These are phyloP conservation scores for Verticillium nubilum DNA, from an alignment of 2,329 filamentous ascomycete genomes.

Conservation along the genomic window DNA sequence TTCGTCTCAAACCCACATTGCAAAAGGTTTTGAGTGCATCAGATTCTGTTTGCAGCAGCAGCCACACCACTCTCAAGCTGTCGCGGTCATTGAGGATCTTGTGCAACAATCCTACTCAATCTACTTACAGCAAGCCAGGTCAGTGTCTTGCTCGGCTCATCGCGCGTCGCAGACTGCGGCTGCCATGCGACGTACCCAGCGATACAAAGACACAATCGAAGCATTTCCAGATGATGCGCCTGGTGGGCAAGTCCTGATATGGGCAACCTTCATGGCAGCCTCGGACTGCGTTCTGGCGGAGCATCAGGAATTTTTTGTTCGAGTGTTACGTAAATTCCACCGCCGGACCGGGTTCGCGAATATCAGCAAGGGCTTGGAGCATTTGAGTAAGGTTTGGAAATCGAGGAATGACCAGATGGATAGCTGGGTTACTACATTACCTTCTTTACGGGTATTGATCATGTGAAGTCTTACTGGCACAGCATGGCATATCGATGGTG, in stretches of 20 bases:
- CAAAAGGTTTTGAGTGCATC: background rate
- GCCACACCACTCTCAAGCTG: background rate
- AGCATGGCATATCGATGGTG: too few species aligned
- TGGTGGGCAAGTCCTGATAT: constrained; percentile 17
- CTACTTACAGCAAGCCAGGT: background rate
- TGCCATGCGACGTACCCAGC: constrained; percentile 15
- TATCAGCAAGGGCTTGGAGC: constrained; percentile 15
- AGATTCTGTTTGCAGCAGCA: background rate
- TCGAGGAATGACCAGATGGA: constrained; percentile 10
- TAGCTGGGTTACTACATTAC: constrained; percentile 19
- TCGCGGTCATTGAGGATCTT: constrained; percentile 7
- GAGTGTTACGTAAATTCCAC: constrained; percentile 11
- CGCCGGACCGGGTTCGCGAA: constrained; percentile 18
- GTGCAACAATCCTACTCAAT: constrained; percentile 9
- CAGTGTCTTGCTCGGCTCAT: background rate
- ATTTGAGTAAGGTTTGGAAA: constrained; percentile 16
- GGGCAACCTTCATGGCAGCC: constrained; percentile 20
- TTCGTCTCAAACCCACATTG: background rate
- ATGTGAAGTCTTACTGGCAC: constrained; percentile 21
- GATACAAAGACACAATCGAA: constrained; percentile 17
- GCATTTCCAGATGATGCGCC: constrained; percentile 14
- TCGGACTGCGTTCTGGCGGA: constrained; percentile 18
- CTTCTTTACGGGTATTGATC: constrained; percentile 16
- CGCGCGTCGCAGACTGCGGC: constrained; percentile 1
- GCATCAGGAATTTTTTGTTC: constrained; percentile 18